These are phyloP conservation scores for Lipomyces kockii DNA, from an alignment of 805 yeast species.

Conservation along the genomic window DNA sequence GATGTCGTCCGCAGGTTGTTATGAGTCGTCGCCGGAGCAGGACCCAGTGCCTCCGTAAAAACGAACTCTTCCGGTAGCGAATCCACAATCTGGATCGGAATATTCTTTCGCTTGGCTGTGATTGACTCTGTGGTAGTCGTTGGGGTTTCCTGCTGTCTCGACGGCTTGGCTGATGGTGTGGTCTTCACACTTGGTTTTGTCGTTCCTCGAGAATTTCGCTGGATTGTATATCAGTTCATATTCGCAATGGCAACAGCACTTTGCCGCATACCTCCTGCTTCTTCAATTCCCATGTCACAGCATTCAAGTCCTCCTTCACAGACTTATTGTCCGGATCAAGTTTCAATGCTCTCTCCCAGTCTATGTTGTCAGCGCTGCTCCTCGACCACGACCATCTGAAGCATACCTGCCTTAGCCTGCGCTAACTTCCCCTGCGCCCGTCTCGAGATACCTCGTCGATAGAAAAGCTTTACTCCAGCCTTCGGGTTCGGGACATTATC, in stretches of 20 bases:
- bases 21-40: background rate
- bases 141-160: background rate
- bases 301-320: slow-evolving; percentile 23
- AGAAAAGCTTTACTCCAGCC: slow-evolving; percentile 20
- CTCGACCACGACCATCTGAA: background rate
- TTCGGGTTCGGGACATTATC: slow-evolving; percentile 5
- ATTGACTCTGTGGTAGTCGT: background rate
- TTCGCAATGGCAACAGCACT: background rate
- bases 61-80: slow-evolving; percentile 10
- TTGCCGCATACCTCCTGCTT: slow-evolving; percentile 6
- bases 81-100: slow-evolving; percentile 8
- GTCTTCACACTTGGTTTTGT: background rate
- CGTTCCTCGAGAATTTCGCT: background rate
- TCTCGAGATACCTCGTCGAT: slow-evolving; percentile 24
- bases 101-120: background rate
- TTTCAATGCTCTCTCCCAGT: slow-evolving; percentile 23
- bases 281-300: slow-evolving; percentile 28
- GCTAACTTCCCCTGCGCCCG: slow-evolving; percentile 10
- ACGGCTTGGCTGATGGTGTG: background rate
- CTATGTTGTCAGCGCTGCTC: slow-evolving; percentile 11
- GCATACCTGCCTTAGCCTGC: slow-evolving; percentile 19
- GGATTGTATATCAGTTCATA: background rate
- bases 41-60: background rate
- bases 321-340: slow-evolving; percentile 23
- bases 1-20: slow-evolving; percentile 1